These are phyloP conservation scores for Xylona heveae DNA, from an alignment of 495 filamentous ascomycete species.

Conservation along the genomic window DNA sequence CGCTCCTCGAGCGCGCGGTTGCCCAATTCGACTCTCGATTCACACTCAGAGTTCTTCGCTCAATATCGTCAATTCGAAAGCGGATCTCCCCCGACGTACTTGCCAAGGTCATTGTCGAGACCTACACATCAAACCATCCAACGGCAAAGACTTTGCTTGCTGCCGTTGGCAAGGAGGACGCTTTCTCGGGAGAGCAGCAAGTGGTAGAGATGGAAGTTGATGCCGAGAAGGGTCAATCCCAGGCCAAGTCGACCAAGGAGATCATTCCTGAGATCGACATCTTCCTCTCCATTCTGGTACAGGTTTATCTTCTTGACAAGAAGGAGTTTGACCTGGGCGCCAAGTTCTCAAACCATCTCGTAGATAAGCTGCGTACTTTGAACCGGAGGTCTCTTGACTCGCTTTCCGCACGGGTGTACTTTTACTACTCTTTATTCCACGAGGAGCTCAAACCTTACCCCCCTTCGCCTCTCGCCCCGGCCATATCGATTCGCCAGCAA, in stretches of 20 bases:
- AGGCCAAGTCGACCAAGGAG: constrained; percentile 31
- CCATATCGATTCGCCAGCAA: constrained; percentile 67
- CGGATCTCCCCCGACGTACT: constrained; percentile 64
- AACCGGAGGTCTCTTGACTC: constrained; percentile 91
- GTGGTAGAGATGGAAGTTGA: constrained; percentile 56
- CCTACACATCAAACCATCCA: constrained; percentile 42
- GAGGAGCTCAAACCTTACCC: constrained; percentile 73
- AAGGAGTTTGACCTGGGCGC: constrained; percentile 60
- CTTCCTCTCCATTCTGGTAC: constrained; percentile 72
- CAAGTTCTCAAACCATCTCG: constrained; percentile 60
- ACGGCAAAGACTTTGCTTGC: constrained; percentile 47
- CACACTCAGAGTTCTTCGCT: constrained; percentile 77
- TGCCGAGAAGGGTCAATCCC: constrained; percentile 29
- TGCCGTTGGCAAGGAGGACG: constrained; percentile 40
- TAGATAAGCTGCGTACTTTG: constrained; percentile 63
- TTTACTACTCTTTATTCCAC: constrained; percentile 87
- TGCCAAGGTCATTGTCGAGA: constrained; percentile 58
- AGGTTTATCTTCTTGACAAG: constrained; percentile 75
- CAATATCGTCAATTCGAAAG: constrained; percentile 89
- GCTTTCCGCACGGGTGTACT: constrained; percentile 86
- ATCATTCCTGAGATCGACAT: constrained; percentile 76
- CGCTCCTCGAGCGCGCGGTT: constrained; percentile 77
- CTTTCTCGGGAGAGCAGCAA: constrained; percentile 23
- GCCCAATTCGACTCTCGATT: constrained; percentile 87
- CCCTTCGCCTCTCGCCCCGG: constrained; percentile 63